Percentiles rank a stretch among this genome's conserved stretches.
These are phyloP conservation scores for Lophium mytilinum DNA, from an alignment of 495 filamentous ascomycete genomes.

Conservation along the genomic window DNA sequence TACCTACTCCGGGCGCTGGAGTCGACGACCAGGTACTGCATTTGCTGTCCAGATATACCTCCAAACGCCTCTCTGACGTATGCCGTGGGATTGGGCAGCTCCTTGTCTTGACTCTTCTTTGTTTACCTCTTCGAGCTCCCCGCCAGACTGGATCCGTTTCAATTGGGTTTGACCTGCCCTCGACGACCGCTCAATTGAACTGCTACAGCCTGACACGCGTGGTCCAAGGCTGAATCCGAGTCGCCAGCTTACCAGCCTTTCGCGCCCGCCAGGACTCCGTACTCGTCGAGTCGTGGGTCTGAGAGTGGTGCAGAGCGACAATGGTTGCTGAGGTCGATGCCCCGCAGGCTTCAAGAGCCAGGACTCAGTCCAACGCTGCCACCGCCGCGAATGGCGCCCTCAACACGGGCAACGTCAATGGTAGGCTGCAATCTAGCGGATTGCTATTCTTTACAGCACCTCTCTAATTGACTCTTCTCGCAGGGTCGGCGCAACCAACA, in stretches of 20 bases:
- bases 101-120: constrained; percentile 19
- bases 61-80: constrained; percentile 15
- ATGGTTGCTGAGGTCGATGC: constrained; percentile 12
- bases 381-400: constrained; percentile 9
- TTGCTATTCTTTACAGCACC: not conserved
- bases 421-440: constrained; percentile 8
- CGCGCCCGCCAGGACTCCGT: no score
- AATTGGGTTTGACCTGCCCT: not conserved
- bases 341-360: constrained; percentile 9
- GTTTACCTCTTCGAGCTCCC: constrained; percentile 16
- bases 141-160: not conserved
- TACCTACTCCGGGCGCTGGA: not conserved
- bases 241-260: no score
- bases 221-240: no score
- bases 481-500: constrained; percentile 17
- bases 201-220: not conserved
- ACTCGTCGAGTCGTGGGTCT: no score
- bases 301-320: not conserved
- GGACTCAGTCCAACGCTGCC: constrained; percentile 14
- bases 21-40: constrained; percentile 5
- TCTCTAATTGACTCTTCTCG: not conserved
- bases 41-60: not conserved
- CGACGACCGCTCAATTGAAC: not conserved
- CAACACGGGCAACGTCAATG: constrained; percentile 16
- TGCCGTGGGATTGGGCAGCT: not conserved